Evolutionary conservation across 208 protist genomes (phyloP).

Genomic region (Wallacemonas sp.): DNA sequence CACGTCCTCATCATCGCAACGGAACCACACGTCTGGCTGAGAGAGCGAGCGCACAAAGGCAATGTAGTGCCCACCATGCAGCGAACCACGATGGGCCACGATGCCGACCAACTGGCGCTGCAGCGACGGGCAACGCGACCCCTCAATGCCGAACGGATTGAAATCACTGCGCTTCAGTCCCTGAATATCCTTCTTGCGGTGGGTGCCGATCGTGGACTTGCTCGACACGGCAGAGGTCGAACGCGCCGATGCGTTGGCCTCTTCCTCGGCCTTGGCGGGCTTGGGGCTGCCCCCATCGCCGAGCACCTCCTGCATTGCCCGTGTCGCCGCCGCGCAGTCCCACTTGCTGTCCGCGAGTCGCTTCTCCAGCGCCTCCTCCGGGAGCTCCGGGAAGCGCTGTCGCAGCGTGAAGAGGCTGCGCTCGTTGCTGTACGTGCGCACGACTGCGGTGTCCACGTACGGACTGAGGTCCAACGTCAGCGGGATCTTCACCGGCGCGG

Average conservation of each 20-base stretch:
- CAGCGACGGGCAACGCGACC: conserved; percentile 33
- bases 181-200: not conserved
- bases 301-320: conserved; percentile 23
- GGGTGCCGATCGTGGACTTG: not conserved
- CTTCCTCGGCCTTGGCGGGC: not conserved
- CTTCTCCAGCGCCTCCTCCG: conserved; percentile 16
- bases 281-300: not conserved
- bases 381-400: conserved; percentile 40
- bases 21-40: conserved; percentile 73
- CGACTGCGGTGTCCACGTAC: conserved; percentile 49
- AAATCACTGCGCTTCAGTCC: conserved; percentile 27
- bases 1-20: conserved; percentile 85
- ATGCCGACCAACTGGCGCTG: conserved; percentile 72
- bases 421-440: conserved; percentile 37
- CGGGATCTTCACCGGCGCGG: conserved; percentile 54
- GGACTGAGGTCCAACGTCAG: conserved; percentile 55
- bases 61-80: conserved; percentile 88
- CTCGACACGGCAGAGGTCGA: not conserved
- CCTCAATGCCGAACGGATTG: conserved; percentile 36
- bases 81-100: conserved; percentile 79
- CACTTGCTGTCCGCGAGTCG: conserved; percentile 24
- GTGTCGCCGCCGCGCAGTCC: conserved; percentile 30
- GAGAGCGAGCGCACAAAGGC: conserved; percentile 72
- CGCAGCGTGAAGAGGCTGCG: conserved; percentile 35
- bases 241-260: not conserved